phyloP scores from a whole-genome alignment of 2,329 filamentous ascomycete genomes.

The Alternaria longipes region DNA sequence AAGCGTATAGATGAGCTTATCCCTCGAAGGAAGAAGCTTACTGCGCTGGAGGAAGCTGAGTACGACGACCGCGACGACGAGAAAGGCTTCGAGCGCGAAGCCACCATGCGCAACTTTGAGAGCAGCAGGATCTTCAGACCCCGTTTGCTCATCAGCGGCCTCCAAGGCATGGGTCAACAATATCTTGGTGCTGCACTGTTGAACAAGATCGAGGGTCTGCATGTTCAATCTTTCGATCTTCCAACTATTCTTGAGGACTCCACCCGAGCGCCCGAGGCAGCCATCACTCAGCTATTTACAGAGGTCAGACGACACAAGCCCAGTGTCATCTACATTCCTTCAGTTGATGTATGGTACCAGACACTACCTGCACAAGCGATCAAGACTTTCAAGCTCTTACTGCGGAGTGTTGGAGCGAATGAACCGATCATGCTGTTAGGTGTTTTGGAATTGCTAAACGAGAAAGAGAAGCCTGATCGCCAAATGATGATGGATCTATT shows the following conservation, averaged over 20 bases:
- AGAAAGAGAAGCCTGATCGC: slow-evolving; percentile 64
- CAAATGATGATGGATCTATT: slow-evolving; percentile 81
- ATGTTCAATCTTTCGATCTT: slow-evolving; percentile 94
- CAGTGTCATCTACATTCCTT: slow-evolving; percentile 92
- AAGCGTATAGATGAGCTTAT: slow-evolving; percentile 76
- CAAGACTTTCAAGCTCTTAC: slow-evolving; percentile 82
- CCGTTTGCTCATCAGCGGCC: slow-evolving; percentile 82
- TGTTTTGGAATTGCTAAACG: slow-evolving; percentile 76
- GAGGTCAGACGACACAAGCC: slow-evolving; percentile 95
- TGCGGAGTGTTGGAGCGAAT: slow-evolving; percentile 84
- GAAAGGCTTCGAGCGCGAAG: slow-evolving; percentile 85
- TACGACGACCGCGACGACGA: slow-evolving; percentile 87
- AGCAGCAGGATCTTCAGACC: slow-evolving; percentile 87
- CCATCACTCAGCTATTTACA: slow-evolving; percentile 87
- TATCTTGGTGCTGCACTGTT: slow-evolving; percentile 87
- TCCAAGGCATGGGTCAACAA: slow-evolving; percentile 89
- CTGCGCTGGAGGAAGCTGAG: slow-evolving; percentile 92
- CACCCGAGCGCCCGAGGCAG: slow-evolving; percentile 82
- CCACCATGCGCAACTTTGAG: slow-evolving; percentile 77
- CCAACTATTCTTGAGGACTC: slow-evolving; percentile 85
- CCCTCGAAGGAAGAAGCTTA: slow-evolving; percentile 84
- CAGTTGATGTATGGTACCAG: slow-evolving; percentile 86
- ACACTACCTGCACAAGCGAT: slow-evolving; percentile 72
- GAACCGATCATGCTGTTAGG: slow-evolving; percentile 89
- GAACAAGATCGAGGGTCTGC: slow-evolving; percentile 90